A percentile compares a stretch with the other conserved stretches of the same genome.
Conservation (phyloP, 164 flowering plant genomes). For the Magnolia changhungtana region DNA sequence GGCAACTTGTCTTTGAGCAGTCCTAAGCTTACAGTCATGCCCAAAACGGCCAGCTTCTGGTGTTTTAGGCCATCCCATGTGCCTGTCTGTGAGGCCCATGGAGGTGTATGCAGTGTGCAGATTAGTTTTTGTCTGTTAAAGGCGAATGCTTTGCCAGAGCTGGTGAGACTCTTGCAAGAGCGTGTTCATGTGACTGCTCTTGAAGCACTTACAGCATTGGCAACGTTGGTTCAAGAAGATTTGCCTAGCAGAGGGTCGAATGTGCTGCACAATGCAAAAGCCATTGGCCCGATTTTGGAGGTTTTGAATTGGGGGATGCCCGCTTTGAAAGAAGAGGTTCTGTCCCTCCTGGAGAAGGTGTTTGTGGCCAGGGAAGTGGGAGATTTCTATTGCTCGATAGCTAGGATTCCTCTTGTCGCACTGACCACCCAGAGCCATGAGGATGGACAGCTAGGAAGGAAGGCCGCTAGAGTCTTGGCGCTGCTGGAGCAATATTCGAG, state of each 20-base stretch:
- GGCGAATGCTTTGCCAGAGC: conserved; percentile 52
- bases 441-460: conserved; percentile 36
- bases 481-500: conserved; percentile 52
- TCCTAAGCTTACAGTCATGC: conserved; percentile 26
- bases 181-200: conserved; percentile 45
- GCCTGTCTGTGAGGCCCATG: conserved; percentile 47
- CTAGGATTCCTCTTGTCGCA: conserved; percentile 34
- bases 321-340: conserved; percentile 48
- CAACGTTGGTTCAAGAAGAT: conserved; percentile 48
- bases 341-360: conserved; percentile 52
- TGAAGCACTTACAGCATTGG: conserved; percentile 59
- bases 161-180: conserved; percentile 46
- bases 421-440: conserved; percentile 40
- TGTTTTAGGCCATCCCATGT: conserved; percentile 25
- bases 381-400: conserved; percentile 38
- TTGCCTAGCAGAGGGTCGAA: conserved; percentile 37
- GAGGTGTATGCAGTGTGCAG: conserved; percentile 40
- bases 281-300: conserved; percentile 39
- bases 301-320: conserved; percentile 53
- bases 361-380: conserved; percentile 50
- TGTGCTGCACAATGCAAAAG: conserved; percentile 49
- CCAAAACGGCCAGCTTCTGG: conserved; percentile 28
- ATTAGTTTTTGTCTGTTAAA: conserved; percentile 55
- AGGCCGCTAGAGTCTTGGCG: conserved; percentile 40
- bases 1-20: conserved; percentile 56